Conservation (phyloP, 2,329 filamentous ascomycete genomes). For the Elsinoe arachidis region DNA sequence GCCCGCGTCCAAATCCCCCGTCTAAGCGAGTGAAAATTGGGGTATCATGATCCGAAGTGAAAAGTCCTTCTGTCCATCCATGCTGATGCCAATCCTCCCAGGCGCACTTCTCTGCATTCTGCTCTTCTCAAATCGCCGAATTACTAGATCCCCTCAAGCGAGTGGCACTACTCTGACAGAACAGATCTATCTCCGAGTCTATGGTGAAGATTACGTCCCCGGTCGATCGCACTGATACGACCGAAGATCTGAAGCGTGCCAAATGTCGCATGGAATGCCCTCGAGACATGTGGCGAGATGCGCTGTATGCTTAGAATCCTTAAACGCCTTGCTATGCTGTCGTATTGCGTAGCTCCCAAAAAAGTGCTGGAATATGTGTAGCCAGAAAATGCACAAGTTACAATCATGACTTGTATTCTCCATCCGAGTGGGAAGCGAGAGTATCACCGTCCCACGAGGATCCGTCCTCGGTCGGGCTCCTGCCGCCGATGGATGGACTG, state of each 20-base stretch:
- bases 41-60: constrained; percentile 9
- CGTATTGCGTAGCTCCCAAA: constrained; percentile 7
- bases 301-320: neutral
- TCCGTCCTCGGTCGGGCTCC: constrained; percentile 48
- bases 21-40: constrained; percentile 5
- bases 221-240: neutral
- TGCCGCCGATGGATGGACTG: constrained; percentile 44
- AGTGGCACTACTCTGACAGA: neutral
- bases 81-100: neutral
- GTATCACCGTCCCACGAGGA: constrained; percentile 51
- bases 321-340: constrained; percentile 13
- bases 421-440: constrained; percentile 38
- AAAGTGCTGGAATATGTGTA: neutral
- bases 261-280: neutral
- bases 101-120: neutral
- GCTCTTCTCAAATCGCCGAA: neutral
- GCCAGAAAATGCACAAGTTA: neutral
- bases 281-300: neutral
- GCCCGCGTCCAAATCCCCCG: neutral
- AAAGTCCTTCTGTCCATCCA: neutral
- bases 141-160: neutral
- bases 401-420: constrained; percentile 23
- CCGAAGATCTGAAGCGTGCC: neutral
- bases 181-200: neutral
- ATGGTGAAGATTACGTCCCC: neutral